Conservation (phyloP, 2,329 filamentous ascomycete species). For the Botrytis hyacinthi region DNA sequence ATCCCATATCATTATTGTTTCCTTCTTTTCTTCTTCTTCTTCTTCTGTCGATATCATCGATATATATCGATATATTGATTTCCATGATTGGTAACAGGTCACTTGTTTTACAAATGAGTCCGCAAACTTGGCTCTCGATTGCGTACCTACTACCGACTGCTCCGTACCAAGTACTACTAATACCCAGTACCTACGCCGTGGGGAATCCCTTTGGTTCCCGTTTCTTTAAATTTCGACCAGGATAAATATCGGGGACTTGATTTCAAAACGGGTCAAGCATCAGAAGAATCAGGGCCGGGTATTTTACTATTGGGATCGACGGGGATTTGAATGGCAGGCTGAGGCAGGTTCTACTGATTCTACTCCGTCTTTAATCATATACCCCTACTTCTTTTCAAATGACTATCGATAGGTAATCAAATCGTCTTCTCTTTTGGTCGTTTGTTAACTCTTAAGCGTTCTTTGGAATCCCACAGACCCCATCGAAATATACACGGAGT, state of each 20-base stretch:
- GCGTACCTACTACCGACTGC: neutral
- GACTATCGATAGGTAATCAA: neutral
- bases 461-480: neutral
- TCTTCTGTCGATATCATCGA: neutral
- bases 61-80: neutral
- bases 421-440: neutral
- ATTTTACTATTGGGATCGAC: slow-evolving; percentile 1
- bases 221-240: neutral
- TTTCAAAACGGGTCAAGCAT: neutral
- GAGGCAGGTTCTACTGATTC: neutral
- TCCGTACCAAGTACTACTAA: neutral
- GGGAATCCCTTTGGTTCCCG: slow-evolving; percentile 2
- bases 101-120: neutral
- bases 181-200: neutral
- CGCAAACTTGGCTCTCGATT: neutral
- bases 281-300: slow-evolving; percentile 1
- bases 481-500: neutral
- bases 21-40: neutral
- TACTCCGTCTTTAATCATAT: neutral
- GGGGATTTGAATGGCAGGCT: neutral
- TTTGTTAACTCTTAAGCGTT: neutral
- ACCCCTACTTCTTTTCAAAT: neutral
- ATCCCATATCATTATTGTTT: neutral
- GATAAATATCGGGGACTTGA: slow-evolving; percentile 2
- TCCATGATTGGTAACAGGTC: neutral